Evolutionary conservation across 2,329 filamentous ascomycete genomes (phyloP), one percentile per base, ranked within the genome.

Genomic region (Microsporum audouinii): DNA sequence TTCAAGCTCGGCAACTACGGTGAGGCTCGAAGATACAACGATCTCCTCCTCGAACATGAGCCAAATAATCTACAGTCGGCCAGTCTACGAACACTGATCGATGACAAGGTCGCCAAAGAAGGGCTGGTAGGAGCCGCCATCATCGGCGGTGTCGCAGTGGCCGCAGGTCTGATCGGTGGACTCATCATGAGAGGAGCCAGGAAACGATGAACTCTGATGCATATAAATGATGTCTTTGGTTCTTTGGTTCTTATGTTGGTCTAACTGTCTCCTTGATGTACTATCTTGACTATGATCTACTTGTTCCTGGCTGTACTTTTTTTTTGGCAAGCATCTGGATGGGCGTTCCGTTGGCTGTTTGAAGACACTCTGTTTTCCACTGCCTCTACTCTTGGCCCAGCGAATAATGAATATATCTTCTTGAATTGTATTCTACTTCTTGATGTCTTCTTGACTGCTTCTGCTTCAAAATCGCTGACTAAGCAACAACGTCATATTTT

Each of bases 1-100:
- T 97, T 92, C 83, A 97, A 97, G 80, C 84, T 99, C 55, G 92
- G 91, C 64, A 97, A 96, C 81, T 99, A 96, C 75, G 91, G 87
- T 63, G 94, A 99, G 73, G 92, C 92, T 63, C 83, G 92, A 70
- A 83, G 89, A 71, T 97, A 97, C 78, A 99, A 99, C 75, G 92
- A 97, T 71, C 81, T 92, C 57, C 79, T 99, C 64, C 77, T 97
- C 60, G 90, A 96, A 64, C 87, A 92, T 73, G 94, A 99, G 77
- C 90, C 91, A 6, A 85, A 83, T 55, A 99, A 97, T 75, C 76
- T 96, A 70, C 94, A 99, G 77, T 91, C 92, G 31, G 82, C 85
- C 61, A 95, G 95, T 75, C 77, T 99, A 75, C 85, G 88, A 69
- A 82, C 86, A 53, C 78, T 97, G 72, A 95, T 99, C 69, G 92